Conservation (phyloP, 495 filamentous ascomycete genomes). For the Talaromyces ruber region DNA sequence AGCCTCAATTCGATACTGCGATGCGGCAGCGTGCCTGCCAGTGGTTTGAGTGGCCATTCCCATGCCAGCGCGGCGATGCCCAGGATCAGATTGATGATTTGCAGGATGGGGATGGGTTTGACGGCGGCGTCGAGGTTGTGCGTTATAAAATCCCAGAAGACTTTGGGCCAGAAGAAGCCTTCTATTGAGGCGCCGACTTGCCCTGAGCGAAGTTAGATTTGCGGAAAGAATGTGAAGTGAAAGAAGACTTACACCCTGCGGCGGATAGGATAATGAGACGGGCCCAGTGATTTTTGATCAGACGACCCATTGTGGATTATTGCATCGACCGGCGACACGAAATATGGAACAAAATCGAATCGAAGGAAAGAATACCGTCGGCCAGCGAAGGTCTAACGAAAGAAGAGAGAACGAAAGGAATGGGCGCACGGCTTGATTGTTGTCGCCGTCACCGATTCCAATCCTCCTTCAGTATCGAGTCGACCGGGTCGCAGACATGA, state of each 20-base stretch:
- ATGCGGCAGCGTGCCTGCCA: constrained; percentile 64
- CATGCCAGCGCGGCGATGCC: constrained; percentile 72
- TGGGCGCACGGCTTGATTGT: background rate
- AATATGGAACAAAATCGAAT: background rate
- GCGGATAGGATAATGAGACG: constrained; percentile 84
- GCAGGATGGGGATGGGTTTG: constrained; percentile 78
- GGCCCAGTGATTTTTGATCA: constrained; percentile 99
- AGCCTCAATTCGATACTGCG: constrained; percentile 81
- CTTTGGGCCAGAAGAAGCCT: constrained; percentile 97
- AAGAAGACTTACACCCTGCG: constrained; percentile 58
- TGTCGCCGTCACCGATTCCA: background rate
- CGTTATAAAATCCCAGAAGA: constrained; percentile 96
- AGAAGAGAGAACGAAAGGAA: background rate
- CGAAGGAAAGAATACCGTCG: background rate
- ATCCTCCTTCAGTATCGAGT: background rate
- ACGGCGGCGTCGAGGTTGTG: constrained; percentile 83
- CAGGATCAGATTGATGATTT: constrained; percentile 90
- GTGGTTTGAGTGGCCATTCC: constrained; percentile 77
- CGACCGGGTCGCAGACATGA: background rate
- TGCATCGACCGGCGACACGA: background rate
- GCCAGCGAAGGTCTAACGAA: background rate
- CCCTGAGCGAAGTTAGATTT: constrained; percentile 35
- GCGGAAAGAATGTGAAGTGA: background rate
- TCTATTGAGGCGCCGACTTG: constrained; percentile 79
- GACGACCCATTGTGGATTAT: constrained; percentile 66